A percentile compares a stretch with the other conserved stretches of the same genome.
Conservation (phyloP, 345 rosid genomes). For the Laguncularia racemosa region DNA sequence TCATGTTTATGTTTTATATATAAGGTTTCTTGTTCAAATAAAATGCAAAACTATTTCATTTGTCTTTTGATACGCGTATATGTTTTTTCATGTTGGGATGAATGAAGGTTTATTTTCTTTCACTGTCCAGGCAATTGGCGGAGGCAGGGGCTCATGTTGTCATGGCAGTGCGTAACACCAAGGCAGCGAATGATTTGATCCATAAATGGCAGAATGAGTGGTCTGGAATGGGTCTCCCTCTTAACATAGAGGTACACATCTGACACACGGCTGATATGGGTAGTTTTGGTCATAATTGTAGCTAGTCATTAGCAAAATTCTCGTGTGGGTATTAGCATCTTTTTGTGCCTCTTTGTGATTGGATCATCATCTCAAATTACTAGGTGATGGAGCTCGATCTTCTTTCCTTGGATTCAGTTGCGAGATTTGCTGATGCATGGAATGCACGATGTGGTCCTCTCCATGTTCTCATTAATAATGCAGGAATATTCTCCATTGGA, state of each 20-base stretch:
- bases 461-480: slow-evolving; percentile 86
- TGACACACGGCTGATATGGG: not conserved
- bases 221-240: slow-evolving; percentile 68
- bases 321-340: not conserved
- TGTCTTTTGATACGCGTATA: not conserved
- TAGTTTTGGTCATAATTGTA: not conserved
- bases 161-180: slow-evolving; percentile 91
- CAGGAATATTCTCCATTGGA: slow-evolving; percentile 93
- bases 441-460: slow-evolving; percentile 57
- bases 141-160: slow-evolving; percentile 95
- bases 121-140: slow-evolving; percentile 67
- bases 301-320: not conserved
- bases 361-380: slow-evolving; percentile 7
- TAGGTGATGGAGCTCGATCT: slow-evolving; percentile 97
- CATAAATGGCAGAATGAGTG: slow-evolving; percentile 75
- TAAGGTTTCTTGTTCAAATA: no score
- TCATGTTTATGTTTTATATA: no score
- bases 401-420: slow-evolving; percentile 80
- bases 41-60: not conserved
- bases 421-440: slow-evolving; percentile 59
- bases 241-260: slow-evolving; percentile 56
- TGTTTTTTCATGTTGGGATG: not conserved
- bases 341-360: not conserved
- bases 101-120: not conserved
- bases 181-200: slow-evolving; percentile 63